These are phyloP conservation scores for Fraxinus sp. DNA, from an alignment of 305 asterid species.

Conservation along the genomic window DNA sequence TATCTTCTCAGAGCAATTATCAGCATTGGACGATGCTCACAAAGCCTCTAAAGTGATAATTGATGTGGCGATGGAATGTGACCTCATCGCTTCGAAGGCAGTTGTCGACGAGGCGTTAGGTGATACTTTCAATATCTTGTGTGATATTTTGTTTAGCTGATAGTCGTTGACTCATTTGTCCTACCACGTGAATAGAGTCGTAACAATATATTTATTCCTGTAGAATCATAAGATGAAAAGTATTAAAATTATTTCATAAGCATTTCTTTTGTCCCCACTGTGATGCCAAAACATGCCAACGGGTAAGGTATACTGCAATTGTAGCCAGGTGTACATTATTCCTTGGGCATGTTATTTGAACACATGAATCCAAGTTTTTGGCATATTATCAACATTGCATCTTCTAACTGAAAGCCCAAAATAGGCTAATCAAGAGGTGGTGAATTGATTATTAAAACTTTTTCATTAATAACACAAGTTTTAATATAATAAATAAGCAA, in stretches of 20 bases:
- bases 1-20: not conserved
- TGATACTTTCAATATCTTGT: too few relatives aligned
- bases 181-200: not conserved
- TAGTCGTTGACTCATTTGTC: not conserved
- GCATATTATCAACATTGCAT: too few relatives aligned
- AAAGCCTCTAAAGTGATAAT: not conserved
- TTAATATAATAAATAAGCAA: too few relatives aligned
- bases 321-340: not conserved
- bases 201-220: too few relatives aligned
- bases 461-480: too few relatives aligned
- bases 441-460: too few relatives aligned
- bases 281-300: not conserved
- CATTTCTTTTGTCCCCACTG: not conserved
- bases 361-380: too few relatives aligned
- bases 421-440: too few relatives aligned
- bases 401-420: too few relatives aligned
- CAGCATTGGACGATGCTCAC: not conserved
- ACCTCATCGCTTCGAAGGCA: not conserved
- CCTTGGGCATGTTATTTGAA: too few relatives aligned
- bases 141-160: not conserved
- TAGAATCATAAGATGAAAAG: not conserved
- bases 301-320: not conserved
- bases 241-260: not conserved
- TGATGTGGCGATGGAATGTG: not conserved
- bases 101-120: not conserved